Percentiles rank a stretch among this genome's conserved stretches.
Evolutionary conservation across 768 basidiomycete species (phyloP).

Genomic region (Mycena chlorophos): DNA sequence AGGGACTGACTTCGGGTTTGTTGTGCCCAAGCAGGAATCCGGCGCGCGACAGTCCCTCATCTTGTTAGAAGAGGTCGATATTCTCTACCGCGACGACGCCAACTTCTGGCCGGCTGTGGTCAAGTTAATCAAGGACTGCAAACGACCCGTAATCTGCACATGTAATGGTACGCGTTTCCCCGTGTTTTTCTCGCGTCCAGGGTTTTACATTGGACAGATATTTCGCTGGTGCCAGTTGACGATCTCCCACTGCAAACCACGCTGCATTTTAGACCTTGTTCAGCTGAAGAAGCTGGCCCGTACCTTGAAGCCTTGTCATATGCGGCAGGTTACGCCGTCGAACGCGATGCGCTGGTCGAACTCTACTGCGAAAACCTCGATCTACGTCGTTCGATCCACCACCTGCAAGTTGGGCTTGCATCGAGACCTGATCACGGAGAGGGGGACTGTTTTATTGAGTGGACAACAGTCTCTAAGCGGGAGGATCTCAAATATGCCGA

Average conservation of each 20-base stretch:
- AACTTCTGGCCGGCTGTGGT: conserved; percentile 86
- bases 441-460: conserved; percentile 21
- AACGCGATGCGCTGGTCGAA: conserved; percentile 41
- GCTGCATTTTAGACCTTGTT: conserved; percentile 64
- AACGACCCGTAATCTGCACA: conserved; percentile 88
- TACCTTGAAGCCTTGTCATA: conserved; percentile 69
- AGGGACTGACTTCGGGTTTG: conserved; percentile 27
- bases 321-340: conserved; percentile 52
- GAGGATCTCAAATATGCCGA: conserved; percentile 35
- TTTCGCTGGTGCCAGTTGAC: conserved; percentile 63
- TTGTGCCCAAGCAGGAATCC: conserved; percentile 24
- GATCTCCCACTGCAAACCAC: conserved; percentile 79
- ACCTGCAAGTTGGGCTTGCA: conserved; percentile 57
- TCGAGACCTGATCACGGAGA: not conserved
- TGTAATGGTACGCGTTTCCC: conserved; percentile 87
- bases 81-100: conserved; percentile 82
- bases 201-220: conserved; percentile 47
- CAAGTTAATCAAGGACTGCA: conserved; percentile 78
- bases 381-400: conserved; percentile 63
- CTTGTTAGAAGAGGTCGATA: conserved; percentile 92
- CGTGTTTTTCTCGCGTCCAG: not conserved
- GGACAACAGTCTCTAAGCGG: conserved; percentile 14
- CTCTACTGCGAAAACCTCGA: conserved; percentile 53
- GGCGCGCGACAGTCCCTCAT: conserved; percentile 75
- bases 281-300: conserved; percentile 52